phyloP scores from a whole-genome alignment of 345 rosid species.

The Rhizophora apiculata region DNA sequence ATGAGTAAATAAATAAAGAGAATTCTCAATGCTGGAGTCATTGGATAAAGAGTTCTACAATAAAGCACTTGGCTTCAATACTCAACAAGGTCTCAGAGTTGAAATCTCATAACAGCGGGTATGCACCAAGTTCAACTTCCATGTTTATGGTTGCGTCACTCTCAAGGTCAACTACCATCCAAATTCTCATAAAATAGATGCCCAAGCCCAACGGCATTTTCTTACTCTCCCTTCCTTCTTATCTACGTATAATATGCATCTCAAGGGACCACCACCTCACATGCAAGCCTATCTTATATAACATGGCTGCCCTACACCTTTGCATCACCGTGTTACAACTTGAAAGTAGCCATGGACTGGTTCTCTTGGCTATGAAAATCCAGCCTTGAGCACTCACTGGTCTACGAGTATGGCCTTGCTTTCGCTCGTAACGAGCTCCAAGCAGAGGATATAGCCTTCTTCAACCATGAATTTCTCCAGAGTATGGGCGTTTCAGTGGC shows the following conservation, averaged over 20 bases:
- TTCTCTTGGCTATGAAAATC: conserved; percentile 73
- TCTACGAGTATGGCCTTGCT: conserved; percentile 61
- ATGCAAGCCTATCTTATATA: background rate
- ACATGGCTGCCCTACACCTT: background rate
- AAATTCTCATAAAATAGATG: conserved; percentile 18
- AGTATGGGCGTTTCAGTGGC: conserved; percentile 75
- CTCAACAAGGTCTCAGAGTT: no score
- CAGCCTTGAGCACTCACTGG: conserved; percentile 53
- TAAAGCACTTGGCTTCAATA: no score
- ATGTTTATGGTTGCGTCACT: conserved; percentile 22
- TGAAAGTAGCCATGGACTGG: conserved; percentile 60
- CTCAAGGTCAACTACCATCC: conserved; percentile 44
- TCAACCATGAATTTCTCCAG: conserved; percentile 74
- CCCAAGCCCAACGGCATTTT: conserved; percentile 23
- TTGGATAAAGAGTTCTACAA: no score
- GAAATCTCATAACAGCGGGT: background rate
- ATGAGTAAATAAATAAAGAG: no score
- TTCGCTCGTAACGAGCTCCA: conserved; percentile 63
- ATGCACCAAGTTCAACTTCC: conserved; percentile 9
- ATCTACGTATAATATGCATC: conserved; percentile 17
- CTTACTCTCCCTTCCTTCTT: conserved; percentile 19
- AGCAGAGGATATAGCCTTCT: conserved; percentile 58
- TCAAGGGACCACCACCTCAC: conserved; percentile 20
- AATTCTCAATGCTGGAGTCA: no score
- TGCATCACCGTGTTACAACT: background rate